Conservation (phyloP, 1,284 basidiomycete genomes). For the Rhodofomes roseus region DNA sequence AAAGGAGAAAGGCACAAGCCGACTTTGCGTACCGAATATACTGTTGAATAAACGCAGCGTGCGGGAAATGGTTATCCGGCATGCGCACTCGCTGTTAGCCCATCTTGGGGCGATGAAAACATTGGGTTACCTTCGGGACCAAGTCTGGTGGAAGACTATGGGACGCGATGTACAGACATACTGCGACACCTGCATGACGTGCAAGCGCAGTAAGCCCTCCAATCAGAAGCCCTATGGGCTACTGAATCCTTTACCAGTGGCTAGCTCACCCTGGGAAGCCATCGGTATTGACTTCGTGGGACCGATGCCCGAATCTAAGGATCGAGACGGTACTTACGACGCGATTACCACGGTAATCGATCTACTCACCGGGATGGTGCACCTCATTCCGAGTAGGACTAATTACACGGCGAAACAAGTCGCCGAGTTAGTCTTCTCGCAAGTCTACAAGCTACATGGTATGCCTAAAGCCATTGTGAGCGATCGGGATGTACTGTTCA, state of each 20-base stretch:
- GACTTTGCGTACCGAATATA: conserved; percentile 25
- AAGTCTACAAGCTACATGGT: conserved; percentile 37
- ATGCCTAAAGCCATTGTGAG: conserved; percentile 36
- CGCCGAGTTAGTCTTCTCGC: conserved; percentile 35
- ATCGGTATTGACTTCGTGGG: conserved; percentile 37
- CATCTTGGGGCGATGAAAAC: conserved; percentile 27
- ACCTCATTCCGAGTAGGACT: conserved; percentile 23
- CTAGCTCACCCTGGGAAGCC: conserved; percentile 24
- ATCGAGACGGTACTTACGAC: conserved; percentile 5
- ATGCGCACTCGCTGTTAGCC: conserved; percentile 28
- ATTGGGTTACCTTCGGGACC: conserved; percentile 19
- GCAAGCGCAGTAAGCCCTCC: conserved; percentile 20
- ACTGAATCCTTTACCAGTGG: conserved; percentile 20
- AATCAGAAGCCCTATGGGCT: conserved; percentile 24
- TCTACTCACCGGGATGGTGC: conserved; percentile 29
- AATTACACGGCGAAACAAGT: conserved; percentile 31
- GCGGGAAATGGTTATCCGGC: conserved; percentile 24
- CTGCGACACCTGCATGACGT: conserved; percentile 24
- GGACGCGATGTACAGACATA: conserved; percentile 19
- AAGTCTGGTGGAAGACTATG: conserved; percentile 30
- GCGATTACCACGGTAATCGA: conserved; percentile 28
- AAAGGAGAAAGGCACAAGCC: conserved; percentile 4
- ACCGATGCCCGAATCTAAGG: conserved; percentile 33
- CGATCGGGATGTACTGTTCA: conserved; percentile 40
- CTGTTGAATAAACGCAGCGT: conserved; percentile 13